phyloP scores from a whole-genome alignment of 1,284 basidiomycete genomes.

The Leccinum griseonigrum region DNA sequence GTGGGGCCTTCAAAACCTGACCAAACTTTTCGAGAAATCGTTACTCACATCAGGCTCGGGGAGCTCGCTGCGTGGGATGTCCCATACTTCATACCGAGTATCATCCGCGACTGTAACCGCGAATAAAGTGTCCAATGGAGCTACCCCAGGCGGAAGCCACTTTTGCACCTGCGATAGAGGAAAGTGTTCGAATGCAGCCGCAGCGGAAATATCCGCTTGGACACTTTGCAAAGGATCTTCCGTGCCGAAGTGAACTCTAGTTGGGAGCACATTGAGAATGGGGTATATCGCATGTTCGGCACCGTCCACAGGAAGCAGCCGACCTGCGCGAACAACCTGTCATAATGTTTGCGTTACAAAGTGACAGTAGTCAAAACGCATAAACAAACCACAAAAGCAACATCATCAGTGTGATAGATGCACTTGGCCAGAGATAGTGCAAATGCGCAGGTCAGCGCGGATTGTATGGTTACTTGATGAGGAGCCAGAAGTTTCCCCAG shows the following conservation, averaged over 20 bases:
- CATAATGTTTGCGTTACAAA: conserved; percentile 1
- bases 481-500: conserved; percentile 35
- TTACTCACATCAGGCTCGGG: conserved; percentile 44
- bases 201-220: conserved; percentile 40
- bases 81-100: conserved; percentile 24
- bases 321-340: conserved; percentile 48
- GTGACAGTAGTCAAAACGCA: background rate
- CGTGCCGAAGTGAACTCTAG: conserved; percentile 35
- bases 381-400: conserved; percentile 44
- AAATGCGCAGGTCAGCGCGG: conserved; percentile 42
- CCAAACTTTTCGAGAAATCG: background rate
- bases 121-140: conserved; percentile 45
- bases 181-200: conserved; percentile 43
- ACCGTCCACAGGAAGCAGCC: conserved; percentile 40
- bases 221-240: conserved; percentile 32
- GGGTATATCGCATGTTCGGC: conserved; percentile 41
- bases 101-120: conserved; percentile 41
- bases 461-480: conserved; percentile 44
- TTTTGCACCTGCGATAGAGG: conserved; percentile 45
- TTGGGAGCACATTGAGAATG: conserved; percentile 44
- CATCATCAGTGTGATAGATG: conserved; percentile 33
- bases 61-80: conserved; percentile 37
- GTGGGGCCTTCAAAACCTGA: conserved; percentile 1
- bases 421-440: conserved; percentile 32
- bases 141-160: conserved; percentile 40